A percentile compares a stretch with the other conserved stretches of the same genome.
phyloP scores from a whole-genome alignment of 1,139 yeast species.

The Pichia terricola region DNA sequence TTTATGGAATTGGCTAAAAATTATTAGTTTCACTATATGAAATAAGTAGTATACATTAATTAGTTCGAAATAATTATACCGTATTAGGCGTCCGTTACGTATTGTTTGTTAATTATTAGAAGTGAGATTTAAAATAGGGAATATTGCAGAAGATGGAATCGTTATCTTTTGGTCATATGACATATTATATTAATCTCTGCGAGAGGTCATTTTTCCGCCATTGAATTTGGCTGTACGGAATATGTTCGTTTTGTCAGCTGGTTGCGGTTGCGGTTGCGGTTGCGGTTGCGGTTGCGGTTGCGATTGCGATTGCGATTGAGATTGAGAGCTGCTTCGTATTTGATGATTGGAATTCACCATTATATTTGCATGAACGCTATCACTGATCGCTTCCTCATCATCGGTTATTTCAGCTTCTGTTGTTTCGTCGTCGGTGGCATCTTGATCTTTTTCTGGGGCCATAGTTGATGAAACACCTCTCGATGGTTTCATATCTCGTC shows the following conservation, averaged over 20 bases:
- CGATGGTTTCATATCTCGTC: neutral
- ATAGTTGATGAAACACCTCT: neutral
- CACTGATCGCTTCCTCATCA: conserved; percentile 7
- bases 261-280: neutral
- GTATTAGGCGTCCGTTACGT: no score
- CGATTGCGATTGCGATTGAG: no score
- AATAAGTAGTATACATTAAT: no score
- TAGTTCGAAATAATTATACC: no score
- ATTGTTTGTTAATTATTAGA: no score
- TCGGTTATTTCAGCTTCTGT: conserved; percentile 20
- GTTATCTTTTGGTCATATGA: neutral
- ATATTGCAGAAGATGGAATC: no score
- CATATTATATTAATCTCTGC: neutral
- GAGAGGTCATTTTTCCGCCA: conserved; percentile 6
- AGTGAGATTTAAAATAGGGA: no score
- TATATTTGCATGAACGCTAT: neutral
- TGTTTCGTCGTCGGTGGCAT: conserved; percentile 11
- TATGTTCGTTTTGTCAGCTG: neutral
- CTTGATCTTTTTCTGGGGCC: neutral
- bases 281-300: no score
- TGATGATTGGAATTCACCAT: neutral
- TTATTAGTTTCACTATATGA: no score
- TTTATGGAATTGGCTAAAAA: no score
- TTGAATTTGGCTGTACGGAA: conserved; percentile 4
- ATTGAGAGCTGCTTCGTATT: neutral